Percentiles rank a stretch among this genome's conserved stretches.
Conservation (phyloP, 2,329 filamentous ascomycete species). For the Fusarium ambrosium region DNA sequence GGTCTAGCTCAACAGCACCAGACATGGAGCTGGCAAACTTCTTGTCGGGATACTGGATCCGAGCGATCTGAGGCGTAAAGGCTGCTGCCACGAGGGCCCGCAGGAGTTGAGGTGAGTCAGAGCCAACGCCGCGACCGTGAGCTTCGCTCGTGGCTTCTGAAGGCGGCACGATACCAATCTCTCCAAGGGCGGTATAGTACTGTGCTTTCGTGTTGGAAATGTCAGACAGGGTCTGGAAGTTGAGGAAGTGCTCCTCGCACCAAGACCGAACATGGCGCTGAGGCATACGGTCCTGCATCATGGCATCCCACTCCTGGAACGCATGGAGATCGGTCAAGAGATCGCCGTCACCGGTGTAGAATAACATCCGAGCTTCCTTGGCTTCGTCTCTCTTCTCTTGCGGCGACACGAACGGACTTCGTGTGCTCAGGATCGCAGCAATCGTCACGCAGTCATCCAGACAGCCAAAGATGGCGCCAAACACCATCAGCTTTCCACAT, state of each 20-base stretch:
- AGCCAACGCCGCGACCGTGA: conserved; percentile 34
- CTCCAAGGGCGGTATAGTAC: conserved; percentile 86
- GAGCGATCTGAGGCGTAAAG: conserved; percentile 87
- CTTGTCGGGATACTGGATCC: conserved; percentile 94
- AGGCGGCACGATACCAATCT: conserved; percentile 81
- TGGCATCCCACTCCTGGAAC: conserved; percentile 84
- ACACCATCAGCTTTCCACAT: conserved; percentile 95
- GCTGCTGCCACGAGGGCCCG: conserved; percentile 80
- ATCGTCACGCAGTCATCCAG: conserved; percentile 90
- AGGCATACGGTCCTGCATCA: conserved; percentile 69
- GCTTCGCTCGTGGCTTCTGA: conserved; percentile 50
- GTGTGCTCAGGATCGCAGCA: conserved; percentile 90
- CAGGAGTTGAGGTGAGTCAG: conserved; percentile 64
- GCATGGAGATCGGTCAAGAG: conserved; percentile 88
- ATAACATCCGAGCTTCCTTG: conserved; percentile 80
- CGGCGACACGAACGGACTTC: conserved; percentile 88
- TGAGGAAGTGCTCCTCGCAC: conserved; percentile 89
- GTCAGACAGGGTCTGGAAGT: conserved; percentile 85
- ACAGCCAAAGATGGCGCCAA: conserved; percentile 93
- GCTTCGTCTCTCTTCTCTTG: conserved; percentile 86
- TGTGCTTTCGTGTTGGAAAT: conserved; percentile 89
- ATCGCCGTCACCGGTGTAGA: conserved; percentile 85
- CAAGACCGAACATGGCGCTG: conserved; percentile 78
- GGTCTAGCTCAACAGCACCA: conserved; percentile 92
- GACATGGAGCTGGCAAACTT: conserved; percentile 91